These are phyloP conservation scores for Sindora glabra DNA, from an alignment of 306 rosid species.

Conservation along the genomic window DNA sequence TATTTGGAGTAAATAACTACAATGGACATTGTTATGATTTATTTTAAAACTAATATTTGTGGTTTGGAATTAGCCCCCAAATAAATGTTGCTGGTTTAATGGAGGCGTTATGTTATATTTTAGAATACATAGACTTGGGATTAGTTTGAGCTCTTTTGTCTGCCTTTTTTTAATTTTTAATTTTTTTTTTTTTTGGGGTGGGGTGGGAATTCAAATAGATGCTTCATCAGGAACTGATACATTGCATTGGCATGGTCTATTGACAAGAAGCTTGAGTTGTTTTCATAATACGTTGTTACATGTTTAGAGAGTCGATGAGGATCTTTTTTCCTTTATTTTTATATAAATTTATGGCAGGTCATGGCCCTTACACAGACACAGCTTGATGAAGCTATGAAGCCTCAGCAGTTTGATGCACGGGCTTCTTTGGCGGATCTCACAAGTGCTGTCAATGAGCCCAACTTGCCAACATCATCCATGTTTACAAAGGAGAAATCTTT, in stretches of 20 bases:
- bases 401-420: constrained; percentile 70
- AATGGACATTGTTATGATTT: no score
- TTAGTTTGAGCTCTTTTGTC: no score
- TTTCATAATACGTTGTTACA: neutral
- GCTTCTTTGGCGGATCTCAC: constrained; percentile 49
- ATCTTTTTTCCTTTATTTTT: no score
- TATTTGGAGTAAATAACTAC: no score
- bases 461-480: constrained; percentile 62
- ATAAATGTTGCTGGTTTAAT: no score
- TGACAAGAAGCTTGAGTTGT: neutral
- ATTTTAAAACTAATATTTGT: no score
- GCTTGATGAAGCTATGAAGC: constrained; percentile 94
- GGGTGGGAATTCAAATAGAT: neutral
- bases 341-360: constrained; percentile 59
- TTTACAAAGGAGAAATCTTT: constrained; percentile 61
- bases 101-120: no score
- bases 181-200: neutral
- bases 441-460: constrained; percentile 45
- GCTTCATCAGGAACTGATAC: neutral
- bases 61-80: no score
- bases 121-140: no score
- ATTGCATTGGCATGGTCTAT: neutral
- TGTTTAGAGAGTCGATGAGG: no score
- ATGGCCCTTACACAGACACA: constrained; percentile 86
- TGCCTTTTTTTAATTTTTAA: no score